Conservation (phyloP, 345 rosid species). For the Bruguiera gymnorhiza region DNA sequence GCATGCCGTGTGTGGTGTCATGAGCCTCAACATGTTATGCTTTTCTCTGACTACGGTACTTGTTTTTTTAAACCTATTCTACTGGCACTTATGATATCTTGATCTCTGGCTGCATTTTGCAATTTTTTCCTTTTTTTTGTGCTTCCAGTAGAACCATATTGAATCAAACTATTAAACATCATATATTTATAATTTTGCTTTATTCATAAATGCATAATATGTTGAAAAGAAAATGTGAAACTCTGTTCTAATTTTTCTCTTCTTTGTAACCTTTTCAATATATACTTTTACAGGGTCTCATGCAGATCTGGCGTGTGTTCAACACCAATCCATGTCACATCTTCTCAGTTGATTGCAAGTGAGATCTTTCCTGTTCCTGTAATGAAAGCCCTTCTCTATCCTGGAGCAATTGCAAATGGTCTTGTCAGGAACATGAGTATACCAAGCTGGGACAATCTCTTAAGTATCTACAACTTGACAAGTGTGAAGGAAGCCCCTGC, state of each 20-base stretch:
- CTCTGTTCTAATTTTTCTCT: background rate
- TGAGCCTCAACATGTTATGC: background rate
- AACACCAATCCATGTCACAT: slow-evolving; percentile 84
- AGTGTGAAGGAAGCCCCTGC: slow-evolving; percentile 66
- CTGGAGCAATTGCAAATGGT: slow-evolving; percentile 70
- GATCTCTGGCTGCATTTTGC: background rate
- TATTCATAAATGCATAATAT: background rate
- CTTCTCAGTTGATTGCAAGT: slow-evolving; percentile 90
- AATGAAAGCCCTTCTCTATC: slow-evolving; percentile 74
- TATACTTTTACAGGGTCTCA: slow-evolving; percentile 50
- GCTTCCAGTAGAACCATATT: background rate
- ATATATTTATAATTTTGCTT: background rate
- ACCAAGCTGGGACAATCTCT: slow-evolving; percentile 72
- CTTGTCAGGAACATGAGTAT: slow-evolving; percentile 53
- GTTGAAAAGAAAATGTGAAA: background rate
- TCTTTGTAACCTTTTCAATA: background rate
- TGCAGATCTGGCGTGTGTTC: slow-evolving; percentile 93
- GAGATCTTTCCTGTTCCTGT: slow-evolving; percentile 82
- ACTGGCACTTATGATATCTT: background rate
- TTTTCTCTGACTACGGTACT: no score
- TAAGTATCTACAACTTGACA: slow-evolving; percentile 68
- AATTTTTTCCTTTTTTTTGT: background rate
- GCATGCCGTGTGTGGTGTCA: no score
- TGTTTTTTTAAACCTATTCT: background rate
- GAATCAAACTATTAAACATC: no score